phyloP scores from a whole-genome alignment of 2,329 filamentous ascomycete species.

The Passalora sequoiae region DNA sequence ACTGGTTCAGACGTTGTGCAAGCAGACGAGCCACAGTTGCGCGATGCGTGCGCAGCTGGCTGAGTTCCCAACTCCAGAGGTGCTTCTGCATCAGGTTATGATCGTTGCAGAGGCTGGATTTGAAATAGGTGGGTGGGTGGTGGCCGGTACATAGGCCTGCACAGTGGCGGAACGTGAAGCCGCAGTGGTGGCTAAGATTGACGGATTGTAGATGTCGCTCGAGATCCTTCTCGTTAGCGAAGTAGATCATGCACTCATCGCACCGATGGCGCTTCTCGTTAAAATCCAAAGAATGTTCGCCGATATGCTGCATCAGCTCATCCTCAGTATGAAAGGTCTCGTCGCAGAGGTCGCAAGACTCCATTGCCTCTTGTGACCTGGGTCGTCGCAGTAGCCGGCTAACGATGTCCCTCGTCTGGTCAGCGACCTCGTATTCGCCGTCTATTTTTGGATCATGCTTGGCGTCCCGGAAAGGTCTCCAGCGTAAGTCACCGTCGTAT shows the following conservation, averaged over 20 bases:
- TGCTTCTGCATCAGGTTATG: slow-evolving; percentile 23
- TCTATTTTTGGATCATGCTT: slow-evolving; percentile 5
- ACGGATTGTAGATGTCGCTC: slow-evolving; percentile 22
- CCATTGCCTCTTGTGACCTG: slow-evolving; percentile 4
- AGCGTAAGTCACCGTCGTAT: slow-evolving; percentile 20
- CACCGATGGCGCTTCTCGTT: slow-evolving; percentile 23
- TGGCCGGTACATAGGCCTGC: slow-evolving; percentile 17
- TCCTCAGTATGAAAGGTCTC: slow-evolving; percentile 15
- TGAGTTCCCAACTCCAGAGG: slow-evolving; percentile 23
- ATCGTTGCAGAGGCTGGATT: slow-evolving; percentile 14
- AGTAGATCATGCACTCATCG: slow-evolving; percentile 23
- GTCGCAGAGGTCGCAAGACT: slow-evolving; percentile 21
- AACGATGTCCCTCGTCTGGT: slow-evolving; percentile 19
- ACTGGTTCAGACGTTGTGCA: slow-evolving; percentile 13
- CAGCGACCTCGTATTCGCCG: slow-evolving; percentile 8
- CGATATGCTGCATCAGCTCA: slow-evolving; percentile 19
- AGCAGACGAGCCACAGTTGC: slow-evolving; percentile 17
- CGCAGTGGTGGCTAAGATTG: slow-evolving; percentile 21
- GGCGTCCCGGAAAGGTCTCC: slow-evolving; percentile 4
- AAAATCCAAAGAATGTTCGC: slow-evolving; percentile 22
- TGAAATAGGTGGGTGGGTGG: slow-evolving; percentile 21
- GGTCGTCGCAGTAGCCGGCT: slow-evolving; percentile 17
- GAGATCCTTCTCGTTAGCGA: slow-evolving; percentile 22
- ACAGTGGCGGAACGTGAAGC: slow-evolving; percentile 23
- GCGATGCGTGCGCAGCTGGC: slow-evolving; percentile 19